phyloP scores from a whole-genome alignment of 2,329 filamentous ascomycete genomes.

The Fusarium virguliforme region DNA sequence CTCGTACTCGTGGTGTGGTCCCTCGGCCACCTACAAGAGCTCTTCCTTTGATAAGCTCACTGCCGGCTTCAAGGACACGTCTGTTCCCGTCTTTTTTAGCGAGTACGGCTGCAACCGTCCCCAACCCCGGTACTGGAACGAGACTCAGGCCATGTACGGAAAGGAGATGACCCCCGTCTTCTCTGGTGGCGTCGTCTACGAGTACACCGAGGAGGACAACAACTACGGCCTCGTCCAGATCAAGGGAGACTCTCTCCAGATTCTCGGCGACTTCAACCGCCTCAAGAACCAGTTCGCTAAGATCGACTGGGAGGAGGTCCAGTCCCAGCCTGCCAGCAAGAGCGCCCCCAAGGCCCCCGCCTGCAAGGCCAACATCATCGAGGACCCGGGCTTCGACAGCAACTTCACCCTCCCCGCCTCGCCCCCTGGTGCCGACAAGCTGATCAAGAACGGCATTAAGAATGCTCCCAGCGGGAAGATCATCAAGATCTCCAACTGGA shows the following conservation, averaged over 20 bases:
- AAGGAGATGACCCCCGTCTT: constrained; percentile 78
- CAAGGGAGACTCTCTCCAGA: constrained; percentile 70
- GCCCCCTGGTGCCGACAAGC: constrained; percentile 76
- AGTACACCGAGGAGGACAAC: constrained; percentile 81
- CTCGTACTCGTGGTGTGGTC: constrained; percentile 78
- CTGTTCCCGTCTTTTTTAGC: constrained; percentile 85
- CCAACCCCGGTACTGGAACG: constrained; percentile 81
- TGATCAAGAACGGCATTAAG: constrained; percentile 84
- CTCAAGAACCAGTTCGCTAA: constrained; percentile 83
- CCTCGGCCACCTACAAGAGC: constrained; percentile 72
- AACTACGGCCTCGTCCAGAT: constrained; percentile 77
- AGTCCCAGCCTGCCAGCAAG: constrained; percentile 72
- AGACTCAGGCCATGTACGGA: constrained; percentile 81
- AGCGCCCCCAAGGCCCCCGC: constrained; percentile 69
- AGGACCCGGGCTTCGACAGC: constrained; percentile 76
- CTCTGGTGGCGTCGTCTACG: constrained; percentile 85
- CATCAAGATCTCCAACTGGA: constrained; percentile 76
- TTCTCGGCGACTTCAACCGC: constrained; percentile 79
- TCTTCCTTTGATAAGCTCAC: constrained; percentile 77
- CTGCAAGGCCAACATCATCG: constrained; percentile 79
- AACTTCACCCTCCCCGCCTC: constrained; percentile 84
- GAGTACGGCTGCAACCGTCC: constrained; percentile 86
- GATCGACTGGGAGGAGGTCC: constrained; percentile 79
- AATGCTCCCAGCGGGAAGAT: constrained; percentile 77
- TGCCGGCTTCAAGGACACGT: constrained; percentile 74